A percentile compares a stretch with the other conserved stretches of the same genome.
These are phyloP conservation scores for Corniculantispora saksenae DNA, from an alignment of 2,329 filamentous ascomycete genomes.

Conservation along the genomic window DNA sequence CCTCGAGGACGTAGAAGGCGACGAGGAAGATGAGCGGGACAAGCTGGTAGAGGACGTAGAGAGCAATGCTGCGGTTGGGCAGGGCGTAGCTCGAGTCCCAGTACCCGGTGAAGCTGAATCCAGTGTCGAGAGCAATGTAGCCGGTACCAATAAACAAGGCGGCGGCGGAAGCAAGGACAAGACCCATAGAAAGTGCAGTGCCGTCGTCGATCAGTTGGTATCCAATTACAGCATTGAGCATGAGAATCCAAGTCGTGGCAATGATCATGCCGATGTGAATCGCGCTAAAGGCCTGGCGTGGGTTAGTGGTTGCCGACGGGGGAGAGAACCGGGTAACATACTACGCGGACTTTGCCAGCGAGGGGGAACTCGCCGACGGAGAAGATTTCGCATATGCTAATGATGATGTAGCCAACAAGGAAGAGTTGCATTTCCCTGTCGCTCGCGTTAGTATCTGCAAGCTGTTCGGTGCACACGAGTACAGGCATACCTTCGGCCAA, in stretches of 20 bases:
- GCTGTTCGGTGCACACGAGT: not conserved
- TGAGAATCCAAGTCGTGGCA: slow-evolving; percentile 84
- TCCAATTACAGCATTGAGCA: slow-evolving; percentile 89
- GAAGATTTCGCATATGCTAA: slow-evolving; percentile 95
- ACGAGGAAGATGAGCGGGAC: slow-evolving; percentile 87
- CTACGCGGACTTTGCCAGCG: slow-evolving; percentile 67
- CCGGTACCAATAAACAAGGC: slow-evolving; percentile 85
- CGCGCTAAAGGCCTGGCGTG: slow-evolving; percentile 74
- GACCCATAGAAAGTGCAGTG: slow-evolving; percentile 76
- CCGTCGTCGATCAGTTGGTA: slow-evolving; percentile 94
- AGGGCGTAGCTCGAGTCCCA: slow-evolving; percentile 63
- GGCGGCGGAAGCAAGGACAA: slow-evolving; percentile 70
- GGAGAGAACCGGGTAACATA: slow-evolving; percentile 45
- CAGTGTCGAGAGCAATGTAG: slow-evolving; percentile 94
- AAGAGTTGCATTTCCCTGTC: slow-evolving; percentile 94
- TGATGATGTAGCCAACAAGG: slow-evolving; percentile 79
- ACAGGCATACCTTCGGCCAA: slow-evolving; percentile 75
- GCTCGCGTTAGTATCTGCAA: not conserved
- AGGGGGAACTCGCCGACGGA: slow-evolving; percentile 88
- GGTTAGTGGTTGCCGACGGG: slow-evolving; percentile 25
- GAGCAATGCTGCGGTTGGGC: slow-evolving; percentile 74
- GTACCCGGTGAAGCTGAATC: slow-evolving; percentile 78
- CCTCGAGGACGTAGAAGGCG: slow-evolving; percentile 81
- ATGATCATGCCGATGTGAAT: slow-evolving; percentile 89
- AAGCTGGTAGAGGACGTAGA: slow-evolving; percentile 94